Evolutionary conservation across 2,329 filamentous ascomycete species (phyloP).

Genomic region (Endoconidiophora laricicola): DNA sequence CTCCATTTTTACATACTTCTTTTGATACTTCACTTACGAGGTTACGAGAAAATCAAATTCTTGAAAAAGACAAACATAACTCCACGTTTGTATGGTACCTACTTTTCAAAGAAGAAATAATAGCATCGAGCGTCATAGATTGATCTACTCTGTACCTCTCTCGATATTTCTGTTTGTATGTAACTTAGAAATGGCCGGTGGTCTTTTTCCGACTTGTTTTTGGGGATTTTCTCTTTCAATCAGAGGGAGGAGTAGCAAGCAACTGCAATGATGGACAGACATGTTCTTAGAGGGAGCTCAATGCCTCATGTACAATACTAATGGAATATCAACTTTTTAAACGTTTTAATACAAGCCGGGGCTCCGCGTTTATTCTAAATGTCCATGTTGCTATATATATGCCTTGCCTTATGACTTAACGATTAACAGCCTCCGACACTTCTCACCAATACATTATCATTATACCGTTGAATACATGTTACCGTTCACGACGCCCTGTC

Average conservation of each 20-base stretch:
- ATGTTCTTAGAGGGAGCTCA: not conserved
- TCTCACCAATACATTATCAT: too few relatives aligned
- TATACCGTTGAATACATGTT: too few relatives aligned
- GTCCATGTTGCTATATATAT: not conserved
- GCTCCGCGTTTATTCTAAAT: not conserved
- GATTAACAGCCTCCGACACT: too few relatives aligned
- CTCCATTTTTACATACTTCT: conserved; percentile 1
- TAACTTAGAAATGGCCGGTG: not conserved
- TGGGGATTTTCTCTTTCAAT: not conserved
- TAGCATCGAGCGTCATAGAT: too few relatives aligned
- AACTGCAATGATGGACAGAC: not conserved
- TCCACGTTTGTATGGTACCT: too few relatives aligned
- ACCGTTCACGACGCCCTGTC: too few relatives aligned
- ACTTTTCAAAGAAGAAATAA: too few relatives aligned
- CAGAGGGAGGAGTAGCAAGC: not conserved
- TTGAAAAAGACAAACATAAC: not conserved
- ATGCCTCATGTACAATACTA: conserved; percentile 5
- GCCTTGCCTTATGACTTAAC: too few relatives aligned
- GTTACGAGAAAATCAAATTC: not conserved
- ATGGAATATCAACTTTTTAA: not conserved
- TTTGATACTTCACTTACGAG: not conserved
- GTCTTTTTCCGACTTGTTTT: not conserved
- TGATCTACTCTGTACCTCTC: not conserved
- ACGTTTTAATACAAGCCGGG: not conserved
- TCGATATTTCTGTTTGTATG: not conserved